Evolutionary conservation across 495 filamentous ascomycete genomes (phyloP), one percentile per base, ranked within the genome.

Genomic region (Penicillium maclennaniae): DNA sequence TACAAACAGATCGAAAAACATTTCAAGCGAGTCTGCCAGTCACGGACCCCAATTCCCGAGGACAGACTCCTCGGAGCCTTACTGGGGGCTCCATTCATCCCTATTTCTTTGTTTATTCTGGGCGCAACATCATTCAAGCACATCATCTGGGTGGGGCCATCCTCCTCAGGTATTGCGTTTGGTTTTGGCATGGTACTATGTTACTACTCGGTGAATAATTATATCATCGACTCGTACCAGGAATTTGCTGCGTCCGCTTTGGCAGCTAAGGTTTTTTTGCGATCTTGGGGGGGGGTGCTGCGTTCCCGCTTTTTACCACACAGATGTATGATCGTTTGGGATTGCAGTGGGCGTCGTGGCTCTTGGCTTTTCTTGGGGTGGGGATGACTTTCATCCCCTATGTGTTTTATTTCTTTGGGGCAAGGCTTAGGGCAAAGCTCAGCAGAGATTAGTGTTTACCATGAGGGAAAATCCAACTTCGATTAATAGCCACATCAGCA

Each of bases 121-220:
- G 81, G 80, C 0, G 83, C 79, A 62, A 85, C 85, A 0, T 82
- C 85, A 31, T 76, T 78, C 49, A 73, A 77, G 17, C 65, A 66
- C 43, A 80, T 90, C 2, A 86, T 88, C 57, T 89, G 79, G 79
- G 75, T 82, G 23, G 80, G 81, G 0, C 76, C 74, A 20, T 83
- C 87, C 27, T 76, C 83, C 8, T 82, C 75, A 12, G 80, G 79
- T 1, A 79, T 79, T 16, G 78, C 85, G 1, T 88, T 89, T 51
- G 87, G 84, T 1, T 85, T 85, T 46, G 83, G 84, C 27, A 81
- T 85, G 75, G 82, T 87, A 0, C 62, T 84, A n/a, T 79, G 89
- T 43, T 88, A 88, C 70, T 76, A 88, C n/a, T 72, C 75, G 17
- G 74, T 88, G 43, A 83, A 87, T 63, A 87, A 82, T 60, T 91